Percentiles rank a stretch among this genome's conserved stretches.
These are phyloP conservation scores for Aspergillus avenaceus DNA, from an alignment of 495 filamentous ascomycete species.

Conservation along the genomic window DNA sequence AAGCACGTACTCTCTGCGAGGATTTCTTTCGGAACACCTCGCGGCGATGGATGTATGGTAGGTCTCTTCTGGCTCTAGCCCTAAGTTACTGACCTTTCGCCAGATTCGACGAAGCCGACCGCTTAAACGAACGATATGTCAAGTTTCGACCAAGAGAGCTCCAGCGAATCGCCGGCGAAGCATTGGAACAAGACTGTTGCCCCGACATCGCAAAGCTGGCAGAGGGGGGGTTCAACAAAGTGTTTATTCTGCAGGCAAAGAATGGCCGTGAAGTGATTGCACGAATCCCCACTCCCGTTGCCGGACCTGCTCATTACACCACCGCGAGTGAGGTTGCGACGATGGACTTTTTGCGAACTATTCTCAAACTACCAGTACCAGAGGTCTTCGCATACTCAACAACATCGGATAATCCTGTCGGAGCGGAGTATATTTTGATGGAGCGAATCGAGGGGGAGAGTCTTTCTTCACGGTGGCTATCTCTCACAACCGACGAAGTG, in stretches of 20 bases:
- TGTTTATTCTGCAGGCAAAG: constrained; percentile 23
- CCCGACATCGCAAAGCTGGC: constrained; percentile 24
- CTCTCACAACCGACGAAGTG: constrained; percentile 29
- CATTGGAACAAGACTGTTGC: constrained; percentile 24
- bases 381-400: constrained; percentile 26
- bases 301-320: constrained; percentile 29
- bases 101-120: constrained; percentile 26
- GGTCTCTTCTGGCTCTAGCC: constrained; percentile 3
- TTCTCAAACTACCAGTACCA: constrained; percentile 30
- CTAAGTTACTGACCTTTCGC: constrained; percentile 3
- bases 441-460: constrained; percentile 30
- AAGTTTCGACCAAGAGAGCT: constrained; percentile 27
- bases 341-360: constrained; percentile 29
- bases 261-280: constrained; percentile 33
- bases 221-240: constrained; percentile 36
- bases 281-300: constrained; percentile 31
- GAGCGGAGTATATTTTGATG: constrained; percentile 37
- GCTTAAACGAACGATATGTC: constrained; percentile 25
- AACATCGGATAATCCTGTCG: constrained; percentile 24
- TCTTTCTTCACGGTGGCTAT: constrained; percentile 33
- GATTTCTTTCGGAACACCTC: constrained; percentile 28
- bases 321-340: constrained; percentile 46
- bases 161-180: constrained; percentile 26
- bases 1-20: constrained; percentile 10
- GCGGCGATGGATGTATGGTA: constrained; percentile 21